Evolutionary conservation across 257 asterid species (phyloP).

Genomic region (Forsythia viridissima): DNA sequence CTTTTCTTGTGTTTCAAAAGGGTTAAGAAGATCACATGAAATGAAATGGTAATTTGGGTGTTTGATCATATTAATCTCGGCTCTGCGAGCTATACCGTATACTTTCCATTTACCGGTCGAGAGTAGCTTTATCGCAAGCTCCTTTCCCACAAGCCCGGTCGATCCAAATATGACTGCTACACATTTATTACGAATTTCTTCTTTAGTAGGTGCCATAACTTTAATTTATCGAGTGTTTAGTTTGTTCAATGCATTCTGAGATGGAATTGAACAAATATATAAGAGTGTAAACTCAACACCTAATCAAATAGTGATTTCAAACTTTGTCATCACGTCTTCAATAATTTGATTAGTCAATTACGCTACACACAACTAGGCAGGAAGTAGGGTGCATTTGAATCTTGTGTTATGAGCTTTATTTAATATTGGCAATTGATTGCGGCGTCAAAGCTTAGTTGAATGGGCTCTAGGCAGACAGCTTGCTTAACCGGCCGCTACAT

Average conservation of each 20-base stretch:
- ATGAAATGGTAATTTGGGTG: constrained; percentile 39
- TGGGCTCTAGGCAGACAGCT: constrained; percentile 22
- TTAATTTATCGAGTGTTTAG: neutral
- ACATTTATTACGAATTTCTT: neutral
- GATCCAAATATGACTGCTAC: constrained; percentile 83
- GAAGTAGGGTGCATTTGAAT: neutral
- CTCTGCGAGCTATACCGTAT: constrained; percentile 68
- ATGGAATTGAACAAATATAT: neutral
- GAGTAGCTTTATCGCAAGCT: constrained; percentile 63
- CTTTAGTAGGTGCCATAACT: constrained; percentile 9
- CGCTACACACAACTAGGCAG: neutral
- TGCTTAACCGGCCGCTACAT: constrained; percentile 40
- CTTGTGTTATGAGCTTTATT: neutral
- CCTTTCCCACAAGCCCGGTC: constrained; percentile 80
- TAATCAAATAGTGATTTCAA: neutral
- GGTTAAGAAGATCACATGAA: constrained; percentile 64
- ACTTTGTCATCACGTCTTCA: neutral
- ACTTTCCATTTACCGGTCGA: constrained; percentile 66
- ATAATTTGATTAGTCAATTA: neutral
- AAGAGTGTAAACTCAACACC: neutral
- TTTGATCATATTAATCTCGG: constrained; percentile 4
- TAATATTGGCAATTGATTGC: neutral
- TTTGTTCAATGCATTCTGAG: neutral
- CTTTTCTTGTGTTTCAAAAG: constrained; percentile 46
- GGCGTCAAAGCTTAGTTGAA: constrained; percentile 29